phyloP scores from a whole-genome alignment of 345 rosid species.

The Linum tenue region DNA sequence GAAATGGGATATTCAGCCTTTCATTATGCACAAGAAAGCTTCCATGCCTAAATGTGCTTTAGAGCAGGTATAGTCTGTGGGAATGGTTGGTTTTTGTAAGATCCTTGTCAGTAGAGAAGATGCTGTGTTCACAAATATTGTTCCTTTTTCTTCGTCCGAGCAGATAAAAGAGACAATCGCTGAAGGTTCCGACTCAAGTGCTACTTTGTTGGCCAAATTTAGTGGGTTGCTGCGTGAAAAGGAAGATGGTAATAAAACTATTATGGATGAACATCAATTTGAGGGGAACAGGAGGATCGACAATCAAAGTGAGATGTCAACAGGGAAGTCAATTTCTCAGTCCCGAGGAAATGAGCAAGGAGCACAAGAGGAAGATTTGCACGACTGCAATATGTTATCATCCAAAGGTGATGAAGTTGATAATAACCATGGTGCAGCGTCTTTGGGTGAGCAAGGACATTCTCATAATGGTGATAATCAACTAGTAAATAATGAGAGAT shows the following conservation, averaged over 20 bases:
- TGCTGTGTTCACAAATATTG: neutral
- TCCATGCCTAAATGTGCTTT: slow-evolving; percentile 37
- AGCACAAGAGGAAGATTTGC: slow-evolving; percentile 10
- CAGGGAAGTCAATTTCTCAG: slow-evolving; percentile 17
- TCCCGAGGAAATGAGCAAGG: slow-evolving; percentile 14
- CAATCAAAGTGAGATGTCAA: slow-evolving; percentile 9
- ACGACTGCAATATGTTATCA: slow-evolving; percentile 6
- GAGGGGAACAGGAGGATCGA: slow-evolving; percentile 6
- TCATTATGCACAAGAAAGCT: slow-evolving; percentile 44
- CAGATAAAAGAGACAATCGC: slow-evolving; percentile 44
- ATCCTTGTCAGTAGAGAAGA: slow-evolving; percentile 5
- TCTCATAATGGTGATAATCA: slow-evolving; percentile 5
- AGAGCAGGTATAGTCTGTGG: slow-evolving; percentile 27
- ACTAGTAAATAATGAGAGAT: slow-evolving; percentile 25
- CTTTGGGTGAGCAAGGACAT: slow-evolving; percentile 8
- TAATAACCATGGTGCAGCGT: slow-evolving; percentile 11
- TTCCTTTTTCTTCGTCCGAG: slow-evolving; percentile 10
- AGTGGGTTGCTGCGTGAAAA: slow-evolving; percentile 26
- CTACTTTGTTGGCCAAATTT: slow-evolving; percentile 26
- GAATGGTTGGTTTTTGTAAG: neutral
- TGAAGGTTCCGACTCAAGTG: slow-evolving; percentile 20
- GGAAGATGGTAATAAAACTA: slow-evolving; percentile 4
- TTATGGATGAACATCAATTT: slow-evolving; percentile 5
- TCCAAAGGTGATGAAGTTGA: slow-evolving; percentile 26
- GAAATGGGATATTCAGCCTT: slow-evolving; percentile 41